A percentile compares a stretch with the other conserved stretches of the same genome.
Evolutionary conservation across 2,329 filamentous ascomycete species (phyloP).

Genomic region (Scedosporium apiospermum): DNA sequence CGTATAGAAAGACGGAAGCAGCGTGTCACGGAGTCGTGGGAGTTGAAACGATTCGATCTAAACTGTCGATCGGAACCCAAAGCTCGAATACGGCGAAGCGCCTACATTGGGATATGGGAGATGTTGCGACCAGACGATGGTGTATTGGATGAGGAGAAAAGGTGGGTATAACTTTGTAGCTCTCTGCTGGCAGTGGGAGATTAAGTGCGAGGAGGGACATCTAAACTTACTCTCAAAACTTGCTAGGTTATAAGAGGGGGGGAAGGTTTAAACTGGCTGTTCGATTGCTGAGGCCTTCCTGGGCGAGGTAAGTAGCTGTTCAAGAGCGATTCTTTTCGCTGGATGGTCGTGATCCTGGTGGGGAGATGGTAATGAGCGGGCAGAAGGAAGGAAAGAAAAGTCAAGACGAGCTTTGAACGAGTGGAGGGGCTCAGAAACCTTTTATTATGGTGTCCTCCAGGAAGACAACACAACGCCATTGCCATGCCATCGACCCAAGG

Average conservation of each 20-base stretch:
- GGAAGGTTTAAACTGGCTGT: neutral
- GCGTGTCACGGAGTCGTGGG: neutral
- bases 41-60: neutral
- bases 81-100: neutral
- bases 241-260: neutral
- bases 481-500: neutral
- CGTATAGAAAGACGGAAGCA: neutral
- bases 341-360: neutral
- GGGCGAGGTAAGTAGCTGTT: neutral
- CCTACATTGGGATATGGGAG: neutral
- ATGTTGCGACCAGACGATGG: neutral
- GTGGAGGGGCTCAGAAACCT: constrained; percentile 2
- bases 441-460: neutral
- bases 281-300: neutral
- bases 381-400: neutral
- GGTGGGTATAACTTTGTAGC: neutral
- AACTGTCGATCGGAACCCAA: neutral
- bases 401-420: neutral
- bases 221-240: neutral
- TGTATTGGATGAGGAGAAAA: neutral
- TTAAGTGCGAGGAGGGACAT: too few relatives aligned
- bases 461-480: neutral
- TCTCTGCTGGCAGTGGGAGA: too few relatives aligned
- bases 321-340: neutral
- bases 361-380: neutral